These are phyloP conservation scores for Rosa persica DNA, from an alignment of 306 rosid species.

Conservation along the genomic window DNA sequence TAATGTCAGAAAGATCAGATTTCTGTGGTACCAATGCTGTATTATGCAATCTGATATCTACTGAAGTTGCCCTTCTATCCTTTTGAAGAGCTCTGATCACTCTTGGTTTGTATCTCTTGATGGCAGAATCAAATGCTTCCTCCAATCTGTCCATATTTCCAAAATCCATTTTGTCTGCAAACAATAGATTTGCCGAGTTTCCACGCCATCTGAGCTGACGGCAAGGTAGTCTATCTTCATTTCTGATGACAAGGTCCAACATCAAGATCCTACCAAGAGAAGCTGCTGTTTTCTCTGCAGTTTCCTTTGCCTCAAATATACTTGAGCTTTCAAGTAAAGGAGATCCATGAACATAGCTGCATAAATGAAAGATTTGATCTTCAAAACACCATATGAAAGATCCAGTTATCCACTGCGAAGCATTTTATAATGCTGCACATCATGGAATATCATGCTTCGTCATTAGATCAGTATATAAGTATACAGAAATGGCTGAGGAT, in stretches of 20 bases:
- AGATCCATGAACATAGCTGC: constrained; percentile 93
- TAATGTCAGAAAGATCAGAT: constrained; percentile 67
- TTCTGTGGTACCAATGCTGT: constrained; percentile 50
- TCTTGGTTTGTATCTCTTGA: constrained; percentile 64
- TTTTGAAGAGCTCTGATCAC: constrained; percentile 58
- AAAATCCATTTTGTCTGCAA: constrained; percentile 57
- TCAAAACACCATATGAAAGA: constrained; percentile 19
- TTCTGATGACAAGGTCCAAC: constrained; percentile 92
- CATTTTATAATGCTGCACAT: background rate
- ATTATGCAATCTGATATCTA: constrained; percentile 57
- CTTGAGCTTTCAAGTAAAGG: constrained; percentile 79
- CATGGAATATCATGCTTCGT: constrained; percentile 10
- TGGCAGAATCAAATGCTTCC: constrained; percentile 62
- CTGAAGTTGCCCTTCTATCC: constrained; percentile 82
- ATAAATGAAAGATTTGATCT: constrained; percentile 31
- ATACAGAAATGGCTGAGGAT: background rate
- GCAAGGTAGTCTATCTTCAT: constrained; percentile 97
- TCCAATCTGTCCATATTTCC: constrained; percentile 51
- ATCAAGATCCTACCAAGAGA: constrained; percentile 87
- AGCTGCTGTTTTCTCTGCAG: constrained; percentile 63
- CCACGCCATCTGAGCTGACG: constrained; percentile 96
- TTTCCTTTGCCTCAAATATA: constrained; percentile 65
- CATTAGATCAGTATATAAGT: background rate
- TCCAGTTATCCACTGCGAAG: constrained; percentile 13
- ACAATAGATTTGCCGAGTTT: constrained; percentile 81